Evolutionary conservation across 2,329 filamentous ascomycete species (phyloP).

Genomic region (Penicillium thymicola): DNA sequence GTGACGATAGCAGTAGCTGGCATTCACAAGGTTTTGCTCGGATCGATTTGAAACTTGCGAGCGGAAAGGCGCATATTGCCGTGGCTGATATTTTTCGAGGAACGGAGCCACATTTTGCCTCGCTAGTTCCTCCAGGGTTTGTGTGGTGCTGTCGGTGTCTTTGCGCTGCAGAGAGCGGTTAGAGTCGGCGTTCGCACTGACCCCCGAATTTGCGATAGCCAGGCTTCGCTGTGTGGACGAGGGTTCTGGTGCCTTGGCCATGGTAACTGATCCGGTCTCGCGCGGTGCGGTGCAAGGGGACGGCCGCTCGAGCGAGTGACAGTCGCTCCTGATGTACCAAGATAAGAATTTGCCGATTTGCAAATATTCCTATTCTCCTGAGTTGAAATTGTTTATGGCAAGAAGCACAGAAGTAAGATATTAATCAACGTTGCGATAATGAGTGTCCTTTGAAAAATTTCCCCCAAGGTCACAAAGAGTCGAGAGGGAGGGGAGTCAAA

Average conservation of each 20-base stretch:
- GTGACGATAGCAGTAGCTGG: conserved; percentile 94
- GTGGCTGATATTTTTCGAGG: conserved; percentile 84
- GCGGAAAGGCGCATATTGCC: conserved; percentile 77
- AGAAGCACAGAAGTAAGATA: neutral
- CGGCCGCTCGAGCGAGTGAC: neutral
- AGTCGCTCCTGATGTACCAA: neutral
- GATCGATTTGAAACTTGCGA: conserved; percentile 22
- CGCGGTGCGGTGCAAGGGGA: neutral
- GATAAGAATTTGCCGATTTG: neutral
- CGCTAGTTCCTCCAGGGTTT: conserved; percentile 59
- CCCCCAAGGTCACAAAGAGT: no score
- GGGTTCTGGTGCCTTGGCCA: conserved; percentile 2
- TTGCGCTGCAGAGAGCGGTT: conserved; percentile 24
- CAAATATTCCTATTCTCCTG: neutral
- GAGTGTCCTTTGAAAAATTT: neutral
- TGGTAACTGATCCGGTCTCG: neutral
- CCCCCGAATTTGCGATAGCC: conserved; percentile 13
- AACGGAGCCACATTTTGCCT: conserved; percentile 82
- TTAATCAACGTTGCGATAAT: neutral
- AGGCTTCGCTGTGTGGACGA: conserved; percentile 6
- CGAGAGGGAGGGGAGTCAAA: neutral
- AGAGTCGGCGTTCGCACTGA: conserved; percentile 22
- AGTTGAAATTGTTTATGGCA: neutral
- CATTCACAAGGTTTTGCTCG: conserved; percentile 59
- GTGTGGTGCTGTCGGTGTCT: conserved; percentile 31